A percentile compares a stretch with the other conserved stretches of the same genome.
Conservation (phyloP, 192 early-diverging fungal species). For the Neocallimastix lanati region DNA sequence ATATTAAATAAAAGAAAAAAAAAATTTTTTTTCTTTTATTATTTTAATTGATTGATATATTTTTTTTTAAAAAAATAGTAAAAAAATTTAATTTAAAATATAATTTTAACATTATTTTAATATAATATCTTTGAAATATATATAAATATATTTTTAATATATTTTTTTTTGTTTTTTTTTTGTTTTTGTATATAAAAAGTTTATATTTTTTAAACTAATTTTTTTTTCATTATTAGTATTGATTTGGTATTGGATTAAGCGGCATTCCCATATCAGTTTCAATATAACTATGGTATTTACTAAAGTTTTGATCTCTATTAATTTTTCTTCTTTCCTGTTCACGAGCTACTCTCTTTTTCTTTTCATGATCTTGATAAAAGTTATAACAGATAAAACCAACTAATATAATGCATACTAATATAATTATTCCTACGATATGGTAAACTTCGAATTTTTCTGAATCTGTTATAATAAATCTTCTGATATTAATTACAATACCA, state of each 20-base stretch:
- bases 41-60: no score
- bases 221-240: no score
- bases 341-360: background rate
- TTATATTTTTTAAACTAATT: no score
- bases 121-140: no score
- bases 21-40: no score
- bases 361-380: background rate
- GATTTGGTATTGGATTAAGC: background rate
- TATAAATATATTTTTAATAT: no score
- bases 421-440: background rate
- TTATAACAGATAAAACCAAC: background rate
- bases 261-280: background rate
- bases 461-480: background rate
- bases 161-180: no score
- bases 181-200: no score
- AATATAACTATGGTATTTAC: background rate
- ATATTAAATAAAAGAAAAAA: no score
- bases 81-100: no score
- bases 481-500: background rate
- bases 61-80: no score
- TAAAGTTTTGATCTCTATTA: background rate
- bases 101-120: no score
- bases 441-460: background rate
- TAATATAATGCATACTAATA: background rate
- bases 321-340: background rate